phyloP scores from a whole-genome alignment of 352 stramenopile species.

The Vaucheria bursata region DNA sequence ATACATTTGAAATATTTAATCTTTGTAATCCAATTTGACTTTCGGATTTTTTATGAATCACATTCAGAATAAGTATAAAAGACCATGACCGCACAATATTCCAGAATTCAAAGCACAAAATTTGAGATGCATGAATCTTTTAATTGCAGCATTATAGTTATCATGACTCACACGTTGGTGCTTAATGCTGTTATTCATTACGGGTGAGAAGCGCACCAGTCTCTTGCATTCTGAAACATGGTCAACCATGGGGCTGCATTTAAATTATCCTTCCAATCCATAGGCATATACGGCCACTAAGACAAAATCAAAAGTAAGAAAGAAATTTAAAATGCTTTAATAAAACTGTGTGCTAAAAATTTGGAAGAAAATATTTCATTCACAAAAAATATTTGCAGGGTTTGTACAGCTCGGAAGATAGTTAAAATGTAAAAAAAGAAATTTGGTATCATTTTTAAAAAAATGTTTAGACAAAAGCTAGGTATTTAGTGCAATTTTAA shows the following conservation, averaged over 20 bases:
- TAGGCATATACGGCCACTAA: conserved; percentile 45
- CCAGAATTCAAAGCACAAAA: too few species aligned
- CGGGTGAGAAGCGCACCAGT: conserved; percentile 39
- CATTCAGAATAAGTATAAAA: too few species aligned
- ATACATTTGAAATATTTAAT: too few species aligned
- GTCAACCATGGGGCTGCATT: conserved; percentile 41
- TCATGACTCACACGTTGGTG: too few species aligned
- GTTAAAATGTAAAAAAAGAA: background rate
- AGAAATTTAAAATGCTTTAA: background rate
- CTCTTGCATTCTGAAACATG: conserved; percentile 49
- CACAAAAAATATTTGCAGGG: background rate
- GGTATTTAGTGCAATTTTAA: background rate
- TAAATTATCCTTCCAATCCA: conserved; percentile 33
- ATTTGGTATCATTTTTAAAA: background rate
- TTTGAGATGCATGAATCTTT: too few species aligned
- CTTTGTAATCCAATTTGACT: too few species aligned
- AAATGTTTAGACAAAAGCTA: background rate
- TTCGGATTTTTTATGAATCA: too few species aligned
- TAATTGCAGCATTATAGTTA: too few species aligned
- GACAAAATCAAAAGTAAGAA: background rate
- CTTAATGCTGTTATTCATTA: background rate
- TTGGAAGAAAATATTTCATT: background rate
- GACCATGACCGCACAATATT: too few species aligned
- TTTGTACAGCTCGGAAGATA: background rate
- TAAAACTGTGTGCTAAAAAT: background rate